Evolutionary conservation across 2,329 filamentous ascomycete genomes (phyloP), one percentile per base, ranked within the genome.

Genomic region (Diaporthe velutina): DNA sequence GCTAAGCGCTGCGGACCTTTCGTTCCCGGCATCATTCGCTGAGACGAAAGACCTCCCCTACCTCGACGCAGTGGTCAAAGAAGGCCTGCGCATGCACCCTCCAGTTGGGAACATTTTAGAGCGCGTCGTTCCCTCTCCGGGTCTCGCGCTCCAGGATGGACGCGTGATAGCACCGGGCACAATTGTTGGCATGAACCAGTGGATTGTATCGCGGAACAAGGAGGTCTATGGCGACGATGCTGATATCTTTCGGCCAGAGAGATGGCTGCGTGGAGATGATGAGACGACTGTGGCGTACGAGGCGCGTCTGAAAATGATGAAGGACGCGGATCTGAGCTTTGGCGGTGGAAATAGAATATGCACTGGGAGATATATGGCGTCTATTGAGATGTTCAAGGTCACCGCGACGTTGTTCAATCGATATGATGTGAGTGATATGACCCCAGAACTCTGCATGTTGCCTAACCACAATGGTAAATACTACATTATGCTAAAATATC

Each of bases 381-480:
- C 57, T 6, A 22, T 67, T 12, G 73, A 74, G 52, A 48, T 74
- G 55, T 74, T 55, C 52, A 74, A 74, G 60, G 25, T 74, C 17
- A 58, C 71, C 10, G 73, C 73, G 25, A 74, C 73, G 35, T 19
- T 74, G 33, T 74, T 72, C 52, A 68, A 52, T 35, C 40, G 28
- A 5, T 74, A 58, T 60, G 60, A 74, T 54, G 73, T 74, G 28
- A 68, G 73, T 74, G 6, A 33, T 7, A 15, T 22, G 10, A 25
- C 2, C 28, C 40, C 61, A 8, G 22, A 6, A 50, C 7, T 28
- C 19, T 45, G 38, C n/a, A 6, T n/a, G 6, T 19, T 19, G 35
- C 15, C 10, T 17, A 4, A 35, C 8, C 9, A 4, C 4, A 22
- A 25, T 19, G 22, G 25, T 3, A n/a, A 15, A 12, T 8, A 33